These are phyloP conservation scores for Starmerella potacharoeniae DNA, from an alignment of 805 yeast species.

Conservation along the genomic window DNA sequence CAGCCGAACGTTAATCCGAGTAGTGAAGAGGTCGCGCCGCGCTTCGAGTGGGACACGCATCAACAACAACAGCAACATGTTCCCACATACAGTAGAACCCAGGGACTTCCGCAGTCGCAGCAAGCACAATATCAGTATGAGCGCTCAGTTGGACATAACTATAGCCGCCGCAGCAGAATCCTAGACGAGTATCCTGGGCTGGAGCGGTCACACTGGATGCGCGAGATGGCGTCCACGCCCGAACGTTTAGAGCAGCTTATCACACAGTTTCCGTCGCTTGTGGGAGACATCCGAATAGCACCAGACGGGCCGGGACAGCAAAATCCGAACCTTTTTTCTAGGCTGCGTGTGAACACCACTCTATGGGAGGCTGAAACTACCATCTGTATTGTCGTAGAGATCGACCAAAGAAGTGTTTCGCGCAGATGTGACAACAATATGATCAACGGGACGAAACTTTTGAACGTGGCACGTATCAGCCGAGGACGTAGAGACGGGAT, in stretches of 20 bases:
- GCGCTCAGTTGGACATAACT: neutral
- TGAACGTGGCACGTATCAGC: slow-evolving; percentile 20
- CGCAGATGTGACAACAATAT: slow-evolving; percentile 24
- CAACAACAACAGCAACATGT: neutral
- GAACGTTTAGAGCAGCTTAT: neutral
- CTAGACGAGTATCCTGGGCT: neutral
- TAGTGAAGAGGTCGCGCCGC: neutral
- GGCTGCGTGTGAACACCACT: slow-evolving; percentile 12
- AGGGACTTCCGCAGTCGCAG: neutral
- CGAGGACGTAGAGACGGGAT: slow-evolving; percentile 24
- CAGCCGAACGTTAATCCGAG: neutral
- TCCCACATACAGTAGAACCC: neutral
- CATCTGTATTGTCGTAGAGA: slow-evolving; percentile 20
- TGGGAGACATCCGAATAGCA: slow-evolving; percentile 2
- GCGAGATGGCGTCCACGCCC: neutral
- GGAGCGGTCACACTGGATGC: neutral
- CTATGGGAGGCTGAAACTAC: slow-evolving; percentile 23
- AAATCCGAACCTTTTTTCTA: neutral
- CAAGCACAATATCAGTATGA: neutral
- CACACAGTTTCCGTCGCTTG: slow-evolving; percentile 13
- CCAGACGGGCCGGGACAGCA: slow-evolving; percentile 14
- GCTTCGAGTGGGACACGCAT: neutral
- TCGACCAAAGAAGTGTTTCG: slow-evolving; percentile 13
- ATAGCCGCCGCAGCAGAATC: neutral
- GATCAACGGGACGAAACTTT: slow-evolving; percentile 25